These are phyloP conservation scores for Naganishia sp. DNA, from an alignment of 1,284 basidiomycete genomes.

Conservation along the genomic window DNA sequence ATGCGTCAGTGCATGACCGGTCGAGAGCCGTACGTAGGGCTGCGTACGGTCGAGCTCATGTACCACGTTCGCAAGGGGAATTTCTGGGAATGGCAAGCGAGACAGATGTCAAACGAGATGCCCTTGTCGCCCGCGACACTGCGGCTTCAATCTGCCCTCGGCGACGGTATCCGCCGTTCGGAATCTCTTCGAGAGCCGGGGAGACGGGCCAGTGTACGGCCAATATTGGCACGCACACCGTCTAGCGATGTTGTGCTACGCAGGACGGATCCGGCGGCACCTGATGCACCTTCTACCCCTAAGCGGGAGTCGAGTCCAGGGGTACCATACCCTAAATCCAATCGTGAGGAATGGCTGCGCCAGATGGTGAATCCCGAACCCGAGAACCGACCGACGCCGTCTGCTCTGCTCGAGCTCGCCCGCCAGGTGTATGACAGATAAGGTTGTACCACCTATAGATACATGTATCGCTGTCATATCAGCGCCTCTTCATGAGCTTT, in stretches of 20 bases:
- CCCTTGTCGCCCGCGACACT: background rate
- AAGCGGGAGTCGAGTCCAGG: background rate
- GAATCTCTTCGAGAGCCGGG: constrained; percentile 22
- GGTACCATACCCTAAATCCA: constrained; percentile 33
- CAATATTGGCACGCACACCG: constrained; percentile 12
- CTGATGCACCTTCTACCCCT: background rate
- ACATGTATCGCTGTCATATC: no score
- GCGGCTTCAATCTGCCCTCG: background rate
- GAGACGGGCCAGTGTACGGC: background rate
- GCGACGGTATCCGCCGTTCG: constrained; percentile 18
- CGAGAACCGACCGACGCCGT: constrained; percentile 40
- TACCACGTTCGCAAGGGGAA: constrained; percentile 54
- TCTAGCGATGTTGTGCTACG: constrained; percentile 15
- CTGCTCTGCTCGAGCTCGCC: constrained; percentile 37
- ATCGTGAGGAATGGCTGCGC: constrained; percentile 40
- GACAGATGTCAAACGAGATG: constrained; percentile 40
- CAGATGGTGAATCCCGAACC: constrained; percentile 45
- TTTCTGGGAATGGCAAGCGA: constrained; percentile 56
- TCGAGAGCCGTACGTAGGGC: constrained; percentile 55
- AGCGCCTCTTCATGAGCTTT: constrained; percentile 10
- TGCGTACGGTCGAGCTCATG: constrained; percentile 55
- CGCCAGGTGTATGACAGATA: background rate
- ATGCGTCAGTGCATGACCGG: constrained; percentile 56
- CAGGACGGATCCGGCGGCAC: background rate
- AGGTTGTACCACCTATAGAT: no score